Evolutionary conservation across 352 stramenopile genomes (phyloP).

Genomic region (Nothophytophthora sp.): DNA sequence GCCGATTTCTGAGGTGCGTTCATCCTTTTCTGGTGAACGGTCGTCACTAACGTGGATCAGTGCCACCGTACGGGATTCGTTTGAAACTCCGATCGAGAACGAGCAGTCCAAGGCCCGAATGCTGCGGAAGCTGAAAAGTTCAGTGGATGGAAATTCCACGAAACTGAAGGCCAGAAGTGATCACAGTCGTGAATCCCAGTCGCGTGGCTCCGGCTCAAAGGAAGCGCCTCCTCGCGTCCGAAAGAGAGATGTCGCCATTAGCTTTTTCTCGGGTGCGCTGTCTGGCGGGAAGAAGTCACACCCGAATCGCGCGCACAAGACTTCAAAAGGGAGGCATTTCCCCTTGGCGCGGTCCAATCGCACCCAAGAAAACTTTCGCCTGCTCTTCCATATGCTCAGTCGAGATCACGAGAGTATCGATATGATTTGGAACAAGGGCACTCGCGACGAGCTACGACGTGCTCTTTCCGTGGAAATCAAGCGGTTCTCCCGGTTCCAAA

Average conservation of each 20-base stretch:
- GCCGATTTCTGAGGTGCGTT: conserved; percentile 30
- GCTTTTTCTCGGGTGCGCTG: conserved; percentile 34
- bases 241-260: conserved; percentile 71
- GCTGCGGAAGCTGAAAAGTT: conserved; percentile 66
- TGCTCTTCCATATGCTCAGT: conserved; percentile 95
- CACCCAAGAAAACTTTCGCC: conserved; percentile 91
- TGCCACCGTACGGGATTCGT: conserved; percentile 40
- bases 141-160: conserved; percentile 15
- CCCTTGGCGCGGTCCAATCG: conserved; percentile 24
- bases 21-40: conserved; percentile 35
- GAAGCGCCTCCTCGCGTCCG: conserved; percentile 31
- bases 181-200: conserved; percentile 11
- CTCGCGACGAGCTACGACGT: conserved; percentile 86
- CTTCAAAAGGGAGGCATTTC: conserved; percentile 13
- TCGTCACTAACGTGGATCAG: conserved; percentile 31
- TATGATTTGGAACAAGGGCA: conserved; percentile 94
- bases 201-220: conserved; percentile 12
- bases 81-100: conserved; percentile 58
- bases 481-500: conserved; percentile 75
- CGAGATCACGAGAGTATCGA: conserved; percentile 92
- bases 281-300: conserved; percentile 18
- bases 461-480: conserved; percentile 88
- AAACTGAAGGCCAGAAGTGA: conserved; percentile 12
- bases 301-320: conserved; percentile 10
- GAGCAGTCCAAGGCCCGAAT: conserved; percentile 62